Conservation (phyloP, 1,139 yeast genomes). For the Groenewaldozyma sp. region DNA sequence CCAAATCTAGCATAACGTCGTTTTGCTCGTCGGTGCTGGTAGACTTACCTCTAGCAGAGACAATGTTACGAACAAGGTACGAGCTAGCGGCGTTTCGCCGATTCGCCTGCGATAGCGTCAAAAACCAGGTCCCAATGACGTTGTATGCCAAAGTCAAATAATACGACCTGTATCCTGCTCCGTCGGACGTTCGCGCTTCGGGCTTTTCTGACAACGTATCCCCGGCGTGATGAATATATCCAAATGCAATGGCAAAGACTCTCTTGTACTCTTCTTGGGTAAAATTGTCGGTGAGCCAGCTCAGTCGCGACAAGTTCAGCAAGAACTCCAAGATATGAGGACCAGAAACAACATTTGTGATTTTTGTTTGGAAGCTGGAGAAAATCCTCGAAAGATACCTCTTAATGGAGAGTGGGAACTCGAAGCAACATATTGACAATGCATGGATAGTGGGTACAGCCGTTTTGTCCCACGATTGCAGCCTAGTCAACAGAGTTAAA, state of each 20-base stretch:
- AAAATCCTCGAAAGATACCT: constrained; percentile 58
- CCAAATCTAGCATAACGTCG: constrained; percentile 57
- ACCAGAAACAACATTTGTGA: constrained; percentile 60
- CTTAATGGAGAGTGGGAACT: constrained; percentile 64
- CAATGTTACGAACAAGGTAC: constrained; percentile 52
- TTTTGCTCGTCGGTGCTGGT: constrained; percentile 42
- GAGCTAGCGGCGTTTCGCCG: constrained; percentile 47
- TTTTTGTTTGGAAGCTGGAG: constrained; percentile 61
- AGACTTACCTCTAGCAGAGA: constrained; percentile 37
- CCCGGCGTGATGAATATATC: constrained; percentile 62
- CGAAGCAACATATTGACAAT: constrained; percentile 70
- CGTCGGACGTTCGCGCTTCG: constrained; percentile 22
- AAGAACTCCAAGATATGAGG: constrained; percentile 73
- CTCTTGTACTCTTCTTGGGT: constrained; percentile 70
- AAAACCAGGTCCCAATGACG: constrained; percentile 65
- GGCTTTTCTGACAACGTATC: constrained; percentile 36
- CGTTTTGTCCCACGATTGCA: constrained; percentile 70
- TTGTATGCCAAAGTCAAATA: constrained; percentile 55
- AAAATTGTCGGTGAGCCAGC: constrained; percentile 60
- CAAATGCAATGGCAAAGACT: constrained; percentile 77
- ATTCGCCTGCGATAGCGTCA: constrained; percentile 52
- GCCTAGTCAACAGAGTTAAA: constrained; percentile 51
- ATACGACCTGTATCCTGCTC: constrained; percentile 38
- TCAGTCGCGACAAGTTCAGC: constrained; percentile 55
- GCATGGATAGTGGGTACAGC: constrained; percentile 74